Percentiles rank a stretch among this genome's conserved stretches.
Conservation (phyloP, 345 rosid genomes). For the Lumnitzera racemosa region DNA sequence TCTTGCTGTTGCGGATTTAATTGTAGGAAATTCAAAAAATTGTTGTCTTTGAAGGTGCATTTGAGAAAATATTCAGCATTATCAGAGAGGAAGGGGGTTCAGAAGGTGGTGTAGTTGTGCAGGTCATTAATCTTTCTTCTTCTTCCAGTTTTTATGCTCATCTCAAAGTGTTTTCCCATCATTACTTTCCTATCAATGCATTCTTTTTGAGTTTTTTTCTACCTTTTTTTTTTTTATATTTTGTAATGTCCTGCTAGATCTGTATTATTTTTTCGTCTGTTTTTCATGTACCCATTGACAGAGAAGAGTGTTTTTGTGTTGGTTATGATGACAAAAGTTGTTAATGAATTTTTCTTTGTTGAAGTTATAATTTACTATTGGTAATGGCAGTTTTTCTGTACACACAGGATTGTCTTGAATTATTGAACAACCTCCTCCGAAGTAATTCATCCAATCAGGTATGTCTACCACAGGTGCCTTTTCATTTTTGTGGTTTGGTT, state of each 20-base stretch:
- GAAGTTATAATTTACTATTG: slow-evolving; percentile 3
- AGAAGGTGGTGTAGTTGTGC: slow-evolving; percentile 98
- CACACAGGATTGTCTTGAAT: slow-evolving; percentile 80
- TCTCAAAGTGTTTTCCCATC: background rate
- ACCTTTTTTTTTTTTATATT: background rate
- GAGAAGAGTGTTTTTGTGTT: too few species aligned
- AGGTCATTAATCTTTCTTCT: slow-evolving; percentile 38
- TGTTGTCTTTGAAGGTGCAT: slow-evolving; percentile 95
- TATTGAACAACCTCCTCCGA: slow-evolving; percentile 87
- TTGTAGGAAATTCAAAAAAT: slow-evolving; percentile 95
- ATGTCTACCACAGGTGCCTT: slow-evolving; percentile 12
- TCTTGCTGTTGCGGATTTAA: too few species aligned
- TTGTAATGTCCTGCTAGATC: too few species aligned
- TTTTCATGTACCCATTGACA: too few species aligned
- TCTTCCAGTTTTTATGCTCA: background rate
- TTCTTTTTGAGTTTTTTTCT: background rate
- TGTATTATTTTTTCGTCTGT: too few species aligned
- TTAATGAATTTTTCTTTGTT: too few species aligned
- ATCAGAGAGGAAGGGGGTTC: slow-evolving; percentile 95
- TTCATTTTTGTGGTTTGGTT: background rate
- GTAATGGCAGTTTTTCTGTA: slow-evolving; percentile 9
- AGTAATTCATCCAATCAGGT: slow-evolving; percentile 90
- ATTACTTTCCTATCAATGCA: background rate
- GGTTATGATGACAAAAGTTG: too few species aligned
- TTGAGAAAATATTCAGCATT: slow-evolving; percentile 90